These are phyloP conservation scores for Geotrichum siamense DNA, from an alignment of 1,139 yeast species.

Conservation along the genomic window DNA sequence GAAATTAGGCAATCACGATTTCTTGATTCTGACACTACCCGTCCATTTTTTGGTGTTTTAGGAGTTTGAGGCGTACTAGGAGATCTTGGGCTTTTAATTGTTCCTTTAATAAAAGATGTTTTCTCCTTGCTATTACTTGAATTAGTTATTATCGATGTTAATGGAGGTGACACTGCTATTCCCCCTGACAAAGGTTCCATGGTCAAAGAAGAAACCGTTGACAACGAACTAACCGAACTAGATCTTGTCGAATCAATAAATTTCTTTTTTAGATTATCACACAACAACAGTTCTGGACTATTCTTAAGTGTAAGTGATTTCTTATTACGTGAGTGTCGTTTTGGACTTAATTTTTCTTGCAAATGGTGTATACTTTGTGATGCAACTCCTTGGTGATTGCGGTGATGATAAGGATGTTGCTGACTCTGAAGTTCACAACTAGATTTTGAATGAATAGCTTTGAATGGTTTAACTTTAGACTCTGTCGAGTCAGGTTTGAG, in stretches of 20 bases:
- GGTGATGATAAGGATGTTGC: constrained; percentile 8
- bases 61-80: neutral
- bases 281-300: neutral
- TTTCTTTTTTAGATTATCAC: neutral
- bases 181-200: too few relatives aligned
- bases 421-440: constrained; percentile 13
- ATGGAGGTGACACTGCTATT: too few relatives aligned
- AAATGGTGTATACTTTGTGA: constrained; percentile 2
- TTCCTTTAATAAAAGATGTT: too few relatives aligned
- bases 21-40: too few relatives aligned
- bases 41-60: neutral
- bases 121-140: too few relatives aligned
- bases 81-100: neutral
- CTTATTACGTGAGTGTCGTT: neutral
- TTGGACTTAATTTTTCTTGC: neutral
- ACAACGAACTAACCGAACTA: neutral
- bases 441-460: neutral
- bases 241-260: neutral
- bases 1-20: too few relatives aligned
- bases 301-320: constrained; percentile 1
- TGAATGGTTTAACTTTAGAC: constrained; percentile 30
- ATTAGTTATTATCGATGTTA: too few relatives aligned
- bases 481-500: constrained; percentile 34
- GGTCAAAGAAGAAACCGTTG: neutral
- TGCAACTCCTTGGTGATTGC: constrained; percentile 2